Conservation (phyloP, 306 rosid species). For the Betula pendula region DNA sequence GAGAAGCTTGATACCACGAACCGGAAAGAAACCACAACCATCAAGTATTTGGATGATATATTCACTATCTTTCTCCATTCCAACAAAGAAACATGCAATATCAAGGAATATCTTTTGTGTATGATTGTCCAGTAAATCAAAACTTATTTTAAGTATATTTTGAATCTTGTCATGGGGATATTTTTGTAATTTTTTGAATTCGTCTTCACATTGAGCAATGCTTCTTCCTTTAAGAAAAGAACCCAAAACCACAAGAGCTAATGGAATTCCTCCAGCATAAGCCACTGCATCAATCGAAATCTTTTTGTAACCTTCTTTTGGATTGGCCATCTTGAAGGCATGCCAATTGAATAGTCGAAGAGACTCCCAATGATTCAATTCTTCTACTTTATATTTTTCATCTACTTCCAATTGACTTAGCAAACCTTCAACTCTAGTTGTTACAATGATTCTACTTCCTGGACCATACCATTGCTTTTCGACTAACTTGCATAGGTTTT, state of each 20-base stretch:
- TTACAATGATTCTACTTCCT: conserved; percentile 33
- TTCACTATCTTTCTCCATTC: conserved; percentile 12
- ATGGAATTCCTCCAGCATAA: conserved; percentile 41
- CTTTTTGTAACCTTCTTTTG: not conserved
- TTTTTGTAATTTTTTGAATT: conserved; percentile 19
- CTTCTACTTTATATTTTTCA: not conserved
- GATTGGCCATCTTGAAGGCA: conserved; percentile 16
- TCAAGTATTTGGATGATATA: conserved; percentile 22
- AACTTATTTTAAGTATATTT: conserved; percentile 28
- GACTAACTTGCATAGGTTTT: conserved; percentile 2
- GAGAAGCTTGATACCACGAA: conserved; percentile 27
- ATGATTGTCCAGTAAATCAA: conserved; percentile 17
- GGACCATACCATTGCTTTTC: conserved; percentile 10
- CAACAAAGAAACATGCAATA: conserved; percentile 43
- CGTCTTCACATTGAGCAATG: conserved; percentile 22
- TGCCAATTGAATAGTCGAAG: conserved; percentile 39
- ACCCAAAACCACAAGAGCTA: conserved; percentile 45
- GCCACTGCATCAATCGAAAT: conserved; percentile 9
- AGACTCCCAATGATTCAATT: conserved; percentile 24
- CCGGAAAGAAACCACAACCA: conserved; percentile 34
- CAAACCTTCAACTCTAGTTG: conserved; percentile 22
- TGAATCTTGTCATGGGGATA: conserved; percentile 37
- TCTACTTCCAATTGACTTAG: not conserved
- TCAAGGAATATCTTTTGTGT: conserved; percentile 40
- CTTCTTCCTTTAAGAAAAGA: conserved; percentile 33